These are phyloP conservation scores for Pythium vanterpoolii DNA, from an alignment of 352 stramenopile species.

Conservation along the genomic window DNA sequence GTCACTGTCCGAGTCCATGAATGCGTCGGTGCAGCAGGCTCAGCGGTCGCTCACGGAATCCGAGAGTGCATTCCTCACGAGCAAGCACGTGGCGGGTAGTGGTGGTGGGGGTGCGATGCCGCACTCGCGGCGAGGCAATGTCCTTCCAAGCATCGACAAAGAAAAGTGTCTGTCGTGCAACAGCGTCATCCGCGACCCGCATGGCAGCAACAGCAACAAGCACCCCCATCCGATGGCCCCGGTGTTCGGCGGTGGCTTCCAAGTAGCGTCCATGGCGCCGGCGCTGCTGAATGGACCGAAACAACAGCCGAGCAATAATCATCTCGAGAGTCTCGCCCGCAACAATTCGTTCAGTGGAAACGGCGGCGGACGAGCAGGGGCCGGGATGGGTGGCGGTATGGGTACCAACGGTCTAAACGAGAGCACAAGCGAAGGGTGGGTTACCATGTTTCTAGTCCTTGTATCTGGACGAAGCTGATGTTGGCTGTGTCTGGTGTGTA, in stretches of 20 bases:
- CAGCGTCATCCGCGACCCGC: constrained; percentile 49
- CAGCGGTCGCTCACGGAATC: constrained; percentile 59
- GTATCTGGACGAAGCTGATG: background rate
- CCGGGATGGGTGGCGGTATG: too few relatives aligned
- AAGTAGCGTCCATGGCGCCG: constrained; percentile 32
- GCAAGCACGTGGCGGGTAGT: constrained; percentile 44
- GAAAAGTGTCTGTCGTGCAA: constrained; percentile 81
- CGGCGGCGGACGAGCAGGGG: constrained; percentile 1
- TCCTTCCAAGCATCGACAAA: constrained; percentile 72
- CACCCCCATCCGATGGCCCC: constrained; percentile 63
- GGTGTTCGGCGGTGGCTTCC: constrained; percentile 71
- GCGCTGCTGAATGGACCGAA: constrained; percentile 20
- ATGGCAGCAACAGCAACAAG: constrained; percentile 49
- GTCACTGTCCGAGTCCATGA: constrained; percentile 80
- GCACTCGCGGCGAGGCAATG: constrained; percentile 41
- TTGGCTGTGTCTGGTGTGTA: constrained; percentile 9
- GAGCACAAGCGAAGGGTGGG: constrained; percentile 64
- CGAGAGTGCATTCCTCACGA: constrained; percentile 70
- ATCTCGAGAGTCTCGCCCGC: constrained; percentile 29
- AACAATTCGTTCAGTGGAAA: constrained; percentile 20
- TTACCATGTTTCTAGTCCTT: background rate
- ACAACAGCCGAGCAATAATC: constrained; percentile 39
- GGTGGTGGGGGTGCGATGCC: background rate
- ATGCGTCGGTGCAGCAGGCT: constrained; percentile 68
- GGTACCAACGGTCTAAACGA: constrained; percentile 32